Evolutionary conservation across 2,329 filamentous ascomycete species (phyloP).

Genomic region (Claviceps spartinae): DNA sequence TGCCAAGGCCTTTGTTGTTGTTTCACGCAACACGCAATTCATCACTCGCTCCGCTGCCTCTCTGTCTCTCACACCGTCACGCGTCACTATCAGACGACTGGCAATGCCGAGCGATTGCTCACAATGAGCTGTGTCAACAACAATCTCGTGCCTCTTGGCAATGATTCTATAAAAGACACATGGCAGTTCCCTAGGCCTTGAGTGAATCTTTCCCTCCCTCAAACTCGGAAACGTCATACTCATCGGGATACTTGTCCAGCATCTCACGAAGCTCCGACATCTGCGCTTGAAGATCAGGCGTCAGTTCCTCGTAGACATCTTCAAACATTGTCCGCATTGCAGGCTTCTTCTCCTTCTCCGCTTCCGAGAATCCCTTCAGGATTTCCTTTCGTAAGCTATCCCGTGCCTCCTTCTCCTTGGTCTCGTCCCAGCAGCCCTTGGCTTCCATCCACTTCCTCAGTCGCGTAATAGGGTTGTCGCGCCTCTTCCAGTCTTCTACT

Average conservation of each 20-base stretch:
- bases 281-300: conserved; percentile 63
- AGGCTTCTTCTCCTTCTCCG: conserved; percentile 70
- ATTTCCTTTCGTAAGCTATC: conserved; percentile 58
- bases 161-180: neutral
- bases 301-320: conserved; percentile 81
- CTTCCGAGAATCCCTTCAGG: conserved; percentile 70
- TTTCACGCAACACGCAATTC: too few relatives aligned
- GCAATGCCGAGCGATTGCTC: too few relatives aligned
- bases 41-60: too few relatives aligned
- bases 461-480: conserved; percentile 78
- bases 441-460: conserved; percentile 84
- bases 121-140: too few relatives aligned
- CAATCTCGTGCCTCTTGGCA: too few relatives aligned
- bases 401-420: conserved; percentile 60
- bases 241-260: conserved; percentile 72
- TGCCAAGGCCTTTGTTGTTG: too few relatives aligned
- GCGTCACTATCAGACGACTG: too few relatives aligned
- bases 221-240: conserved; percentile 72
- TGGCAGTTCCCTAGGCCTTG: conserved; percentile 16
- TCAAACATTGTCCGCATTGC: conserved; percentile 61
- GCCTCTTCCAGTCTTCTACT: conserved; percentile 87
- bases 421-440: conserved; percentile 71
- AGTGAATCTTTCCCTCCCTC: conserved; percentile 60
- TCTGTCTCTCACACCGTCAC: too few relatives aligned
- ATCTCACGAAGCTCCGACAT: conserved; percentile 59